Percentiles rank a stretch among this genome's conserved stretches.
phyloP scores from a whole-genome alignment of 352 stramenopile genomes.

The Globisporangium viniferum region DNA sequence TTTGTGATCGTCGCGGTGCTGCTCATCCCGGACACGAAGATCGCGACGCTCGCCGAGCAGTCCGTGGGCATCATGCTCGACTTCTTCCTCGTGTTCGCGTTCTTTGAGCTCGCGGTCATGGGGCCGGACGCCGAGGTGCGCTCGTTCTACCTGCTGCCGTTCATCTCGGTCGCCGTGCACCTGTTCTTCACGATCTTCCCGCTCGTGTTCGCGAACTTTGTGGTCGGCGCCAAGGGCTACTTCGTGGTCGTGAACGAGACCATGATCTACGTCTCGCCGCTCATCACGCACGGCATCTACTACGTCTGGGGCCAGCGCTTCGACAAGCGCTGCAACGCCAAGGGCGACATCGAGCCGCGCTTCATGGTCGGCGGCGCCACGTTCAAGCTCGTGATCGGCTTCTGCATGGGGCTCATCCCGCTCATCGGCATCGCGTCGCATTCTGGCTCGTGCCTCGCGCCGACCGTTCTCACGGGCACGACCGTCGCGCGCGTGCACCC shows the following conservation, averaged over 20 bases:
- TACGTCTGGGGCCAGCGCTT: conserved; percentile 15
- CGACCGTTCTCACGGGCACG: conserved; percentile 14
- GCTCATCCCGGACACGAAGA: conserved; percentile 15
- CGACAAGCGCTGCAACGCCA: conserved; percentile 9
- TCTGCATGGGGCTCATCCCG: conserved; percentile 13
- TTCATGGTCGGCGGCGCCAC: conserved; percentile 3
- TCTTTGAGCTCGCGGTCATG: conserved; percentile 15
- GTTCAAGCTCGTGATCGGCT: conserved; percentile 7
- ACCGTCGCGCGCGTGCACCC: conserved; percentile 14
- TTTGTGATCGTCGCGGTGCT: conserved; percentile 5
- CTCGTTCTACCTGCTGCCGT: conserved; percentile 14
- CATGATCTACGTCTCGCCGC: conserved; percentile 19
- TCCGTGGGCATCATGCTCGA: conserved; percentile 19
- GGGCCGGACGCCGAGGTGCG: conserved; percentile 8
- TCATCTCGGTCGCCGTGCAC: conserved; percentile 11
- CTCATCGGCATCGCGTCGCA: conserved; percentile 12
- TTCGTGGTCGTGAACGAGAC: conserved; percentile 15
- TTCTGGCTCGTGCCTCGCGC: conserved; percentile 11
- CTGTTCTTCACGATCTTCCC: conserved; percentile 17
- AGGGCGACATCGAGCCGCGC: conserved; percentile 12
- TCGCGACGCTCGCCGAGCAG: conserved; percentile 14
- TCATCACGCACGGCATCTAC: conserved; percentile 17
- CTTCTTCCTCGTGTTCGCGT: conserved; percentile 15
- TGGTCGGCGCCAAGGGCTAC: conserved; percentile 8
- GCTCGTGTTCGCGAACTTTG: conserved; percentile 19